Evolutionary conservation across 495 filamentous ascomycete genomes (phyloP).

Genomic region (Cladorrhinum samala): DNA sequence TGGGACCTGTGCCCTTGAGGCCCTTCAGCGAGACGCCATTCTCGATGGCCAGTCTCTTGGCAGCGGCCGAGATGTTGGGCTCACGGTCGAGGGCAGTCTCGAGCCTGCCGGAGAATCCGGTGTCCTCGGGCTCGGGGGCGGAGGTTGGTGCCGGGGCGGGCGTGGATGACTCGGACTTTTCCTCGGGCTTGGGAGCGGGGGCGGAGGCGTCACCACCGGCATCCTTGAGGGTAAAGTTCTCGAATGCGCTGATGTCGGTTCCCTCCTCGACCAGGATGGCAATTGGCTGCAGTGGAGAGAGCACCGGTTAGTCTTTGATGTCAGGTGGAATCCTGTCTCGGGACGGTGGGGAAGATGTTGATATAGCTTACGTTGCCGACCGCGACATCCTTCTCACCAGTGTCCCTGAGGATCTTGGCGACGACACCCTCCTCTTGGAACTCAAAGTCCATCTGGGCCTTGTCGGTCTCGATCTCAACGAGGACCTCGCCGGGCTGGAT

Average conservation of each 20-base stretch:
- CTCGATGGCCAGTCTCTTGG: conserved; percentile 78
- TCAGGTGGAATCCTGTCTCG: conserved; percentile 9
- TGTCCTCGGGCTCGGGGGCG: conserved; percentile 60
- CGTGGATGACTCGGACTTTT: conserved; percentile 46
- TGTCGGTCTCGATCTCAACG: conserved; percentile 99
- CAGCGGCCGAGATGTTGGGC: conserved; percentile 62
- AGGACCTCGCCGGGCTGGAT: conserved; percentile 93
- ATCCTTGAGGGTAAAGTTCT: conserved; percentile 79
- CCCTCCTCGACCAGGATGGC: conserved; percentile 91
- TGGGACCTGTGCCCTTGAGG: conserved; percentile 83
- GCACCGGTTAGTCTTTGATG: conserved; percentile 12
- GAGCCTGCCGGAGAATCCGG: conserved; percentile 67
- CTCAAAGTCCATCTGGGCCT: conserved; percentile 99
- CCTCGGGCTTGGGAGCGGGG: conserved; percentile 52
- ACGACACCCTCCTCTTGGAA: conserved; percentile 97
- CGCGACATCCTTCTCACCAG: conserved; percentile 88
- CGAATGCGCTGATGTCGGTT: conserved; percentile 77
- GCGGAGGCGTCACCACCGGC: conserved; percentile 75
- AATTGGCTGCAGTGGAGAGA: conserved; percentile 63
- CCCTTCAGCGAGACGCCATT: conserved; percentile 71
- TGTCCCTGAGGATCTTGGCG: conserved; percentile 90
- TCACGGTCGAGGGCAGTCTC: conserved; percentile 78
- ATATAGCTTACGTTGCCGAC: conserved; percentile 79
- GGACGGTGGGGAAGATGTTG: conserved; percentile 15
- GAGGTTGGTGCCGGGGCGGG: conserved; percentile 57